A percentile compares a stretch with the other conserved stretches of the same genome.
phyloP scores from a whole-genome alignment of 2,329 filamentous ascomycete genomes.

The Ophiostoma triangulosporum region DNA sequence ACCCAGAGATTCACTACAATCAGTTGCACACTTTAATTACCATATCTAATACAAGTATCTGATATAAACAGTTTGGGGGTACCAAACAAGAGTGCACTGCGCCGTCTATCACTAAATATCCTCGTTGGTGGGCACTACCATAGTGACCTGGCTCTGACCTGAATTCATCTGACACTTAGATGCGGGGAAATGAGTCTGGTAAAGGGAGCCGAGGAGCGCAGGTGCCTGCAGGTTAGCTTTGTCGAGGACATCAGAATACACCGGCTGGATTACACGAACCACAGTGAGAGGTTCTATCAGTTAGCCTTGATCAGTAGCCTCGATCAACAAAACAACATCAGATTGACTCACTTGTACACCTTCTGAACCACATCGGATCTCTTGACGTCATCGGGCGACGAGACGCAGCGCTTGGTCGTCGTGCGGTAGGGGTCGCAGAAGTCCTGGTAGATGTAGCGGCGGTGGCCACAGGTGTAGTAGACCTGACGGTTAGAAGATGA shows the following conservation, averaged over 20 bases:
- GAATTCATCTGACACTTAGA: no score
- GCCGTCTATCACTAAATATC: no score
- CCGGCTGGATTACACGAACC: no score
- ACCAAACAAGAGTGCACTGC: no score
- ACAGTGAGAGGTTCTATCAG: not conserved
- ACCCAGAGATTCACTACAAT: no score
- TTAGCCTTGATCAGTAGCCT: not conserved
- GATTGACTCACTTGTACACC: not conserved
- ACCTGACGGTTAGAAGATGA: not conserved
- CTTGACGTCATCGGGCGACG: not conserved
- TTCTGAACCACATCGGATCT: not conserved
- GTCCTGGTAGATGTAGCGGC: not conserved
- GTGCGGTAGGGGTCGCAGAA: not conserved
- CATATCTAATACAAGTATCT: no score
- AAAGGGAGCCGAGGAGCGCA: not conserved
- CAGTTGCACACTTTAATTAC: no score
- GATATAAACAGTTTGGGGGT: no score
- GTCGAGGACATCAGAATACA: not conserved
- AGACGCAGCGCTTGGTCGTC: not conserved
- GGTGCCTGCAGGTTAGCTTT: not conserved
- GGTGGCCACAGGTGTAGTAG: not conserved
- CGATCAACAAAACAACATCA: not conserved
- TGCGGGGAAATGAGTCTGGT: not conserved
- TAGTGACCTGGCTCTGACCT: no score
- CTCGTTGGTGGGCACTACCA: no score